Evolutionary conservation across 352 stramenopile genomes (phyloP), one percentile per base, ranked within the genome.

Genomic region (Peronosclerospora sorghi): DNA sequence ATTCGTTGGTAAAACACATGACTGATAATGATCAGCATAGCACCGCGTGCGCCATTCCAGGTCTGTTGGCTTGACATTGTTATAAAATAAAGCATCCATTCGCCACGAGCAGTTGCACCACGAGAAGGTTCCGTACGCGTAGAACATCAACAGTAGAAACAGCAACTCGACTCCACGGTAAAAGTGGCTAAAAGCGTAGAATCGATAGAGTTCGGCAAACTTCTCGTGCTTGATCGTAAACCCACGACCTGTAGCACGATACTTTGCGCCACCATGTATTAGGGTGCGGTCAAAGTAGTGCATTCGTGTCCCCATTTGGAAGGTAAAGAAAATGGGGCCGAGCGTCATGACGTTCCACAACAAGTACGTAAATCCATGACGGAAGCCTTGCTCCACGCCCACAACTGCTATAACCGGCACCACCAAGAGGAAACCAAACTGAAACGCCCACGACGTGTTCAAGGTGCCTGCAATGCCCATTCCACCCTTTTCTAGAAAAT

Each of bases 241-340:
- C 42, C 96, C 96, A 84, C 96, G 86, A 65, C 96, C 96, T 8
- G 96, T 99, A 12, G 95, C 86, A 34, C 94, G 85, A 63, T 99
- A 99, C 67, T 97, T 98, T 4, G 96, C 95, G 51, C 95, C 95
- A 48, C 96, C 96, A 48, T 97, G 94, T 32, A 98, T 78, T 56
- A 99, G 78, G 14, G 95, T 98, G 48, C 97, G 94, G 35, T 96
- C 87, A 63, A 98, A 98, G 75, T 98, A 99, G 65, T 97, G 86
- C 58, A 96, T 96, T 62, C 96, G 95, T 12, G 95, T 99, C 45
- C 97, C 95, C 72, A 98, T 99, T 60, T 98, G 95, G 73, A 99
- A 99, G 54, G 97, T 98, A 57, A 98, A 99, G 70, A 98, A 97
- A 26, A 99, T 72, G n/a, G 95, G 95, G 35, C 95, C 95, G n/a